A percentile compares a stretch with the other conserved stretches of the same genome.
Conservation (phyloP, 805 yeast genomes). For the Lachancea cidri region DNA sequence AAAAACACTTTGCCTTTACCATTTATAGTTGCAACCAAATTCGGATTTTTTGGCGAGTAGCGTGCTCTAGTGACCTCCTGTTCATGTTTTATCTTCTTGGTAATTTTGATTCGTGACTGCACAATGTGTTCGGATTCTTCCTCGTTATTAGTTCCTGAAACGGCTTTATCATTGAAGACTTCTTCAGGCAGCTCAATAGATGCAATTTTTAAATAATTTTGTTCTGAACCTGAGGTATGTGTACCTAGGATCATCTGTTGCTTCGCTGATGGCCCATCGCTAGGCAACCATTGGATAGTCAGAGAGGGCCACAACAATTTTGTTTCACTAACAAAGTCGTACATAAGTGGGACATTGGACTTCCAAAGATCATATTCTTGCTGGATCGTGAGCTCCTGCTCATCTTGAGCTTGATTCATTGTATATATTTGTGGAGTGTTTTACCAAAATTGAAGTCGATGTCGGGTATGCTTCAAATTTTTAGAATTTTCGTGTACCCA, state of each 20-base stretch:
- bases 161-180: slow-evolving; percentile 21
- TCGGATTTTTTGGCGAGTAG: slow-evolving; percentile 56
- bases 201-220: slow-evolving; percentile 61
- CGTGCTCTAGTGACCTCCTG: slow-evolving; percentile 73
- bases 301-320: slow-evolving; percentile 79
- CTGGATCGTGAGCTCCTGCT: slow-evolving; percentile 28
- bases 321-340: slow-evolving; percentile 76
- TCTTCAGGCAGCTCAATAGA: slow-evolving; percentile 51
- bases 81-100: slow-evolving; percentile 54
- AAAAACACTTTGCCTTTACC: slow-evolving; percentile 60
- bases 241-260: slow-evolving; percentile 63
- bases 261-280: slow-evolving; percentile 30
- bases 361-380: slow-evolving; percentile 76
- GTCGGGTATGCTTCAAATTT: no score
- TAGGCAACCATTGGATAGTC: slow-evolving; percentile 73
- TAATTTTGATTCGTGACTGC: slow-evolving; percentile 50
- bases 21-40: slow-evolving; percentile 57
- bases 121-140: slow-evolving; percentile 17
- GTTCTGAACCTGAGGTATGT: slow-evolving; percentile 66
- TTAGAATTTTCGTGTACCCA: no score
- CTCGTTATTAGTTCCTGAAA: slow-evolving; percentile 23
- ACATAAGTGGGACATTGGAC: slow-evolving; percentile 75
- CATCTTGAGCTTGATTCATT: slow-evolving; percentile 4
- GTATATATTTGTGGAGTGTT: background rate
- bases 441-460: background rate